Base-by-base conservation (phyloP, 164 flowering plant genomes). In the Annona cherimola region DNA sequence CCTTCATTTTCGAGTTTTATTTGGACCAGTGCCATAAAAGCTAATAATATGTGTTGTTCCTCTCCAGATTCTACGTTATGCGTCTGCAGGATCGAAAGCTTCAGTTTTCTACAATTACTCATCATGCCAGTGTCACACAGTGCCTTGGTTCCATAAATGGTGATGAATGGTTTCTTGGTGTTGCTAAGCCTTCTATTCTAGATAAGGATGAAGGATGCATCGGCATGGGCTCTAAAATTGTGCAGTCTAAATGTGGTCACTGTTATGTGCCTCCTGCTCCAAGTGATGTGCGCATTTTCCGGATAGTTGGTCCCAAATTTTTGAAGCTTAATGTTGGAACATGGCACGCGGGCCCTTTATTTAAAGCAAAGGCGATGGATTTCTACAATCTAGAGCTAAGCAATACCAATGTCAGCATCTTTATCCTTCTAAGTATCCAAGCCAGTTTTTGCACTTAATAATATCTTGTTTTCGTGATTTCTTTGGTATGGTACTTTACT, bases 271-370 rank as follows among this genome's bases (percentile, higher is more conserved):
- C 95, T 73, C 99, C 97, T 45, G 76, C 74, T 64, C 82, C 86
- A 45, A 87, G 83, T 26, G 93, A 86, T 42, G 90, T 94, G 45
- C 73, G 74, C 0, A 84, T 86, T 74, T 94, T 94, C 79, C 85
- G 82, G 69, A 77, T 94, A 39, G 69, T 85, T 9, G 97, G 98
- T 60, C 77, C 90, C 12, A 94, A 88, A 81, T 91, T 91, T 77
- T 35, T 94, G 78, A 94, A 94, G 86, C 90, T 94, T 9, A 72
- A 92, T 71, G 73, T 69, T 3, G 99, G 99, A 76, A 92, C 99
- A 54, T 94, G 99, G 99, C 99, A 94, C 82, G 97, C 98, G 0
- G 99, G 99, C 45, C 99, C 99, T 18, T 70, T 92, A 72, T 92
- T 89, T 71, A 78, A 69, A 76, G 76, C 72, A 0, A 78, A 84